Percentiles rank a stretch among this genome's conserved stretches.
phyloP scores from a whole-genome alignment of 2,329 filamentous ascomycete species.

The Fusarium metavorans region DNA sequence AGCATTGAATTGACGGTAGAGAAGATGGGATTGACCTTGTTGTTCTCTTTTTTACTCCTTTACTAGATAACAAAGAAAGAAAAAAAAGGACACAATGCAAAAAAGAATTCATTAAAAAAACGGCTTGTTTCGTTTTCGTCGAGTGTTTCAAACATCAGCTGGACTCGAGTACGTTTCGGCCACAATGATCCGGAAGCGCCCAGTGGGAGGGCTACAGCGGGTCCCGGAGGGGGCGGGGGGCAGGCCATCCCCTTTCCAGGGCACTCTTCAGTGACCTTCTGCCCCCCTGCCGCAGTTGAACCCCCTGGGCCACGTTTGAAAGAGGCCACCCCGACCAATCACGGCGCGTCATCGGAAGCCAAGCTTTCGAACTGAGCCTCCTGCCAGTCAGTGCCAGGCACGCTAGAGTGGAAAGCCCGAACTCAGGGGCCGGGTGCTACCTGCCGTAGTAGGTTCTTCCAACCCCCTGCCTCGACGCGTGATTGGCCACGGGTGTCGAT shows the following conservation, averaged over 20 bases:
- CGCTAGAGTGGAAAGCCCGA: conserved; percentile 11
- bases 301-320: not conserved
- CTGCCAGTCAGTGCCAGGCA: conserved; percentile 16
- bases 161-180: not conserved
- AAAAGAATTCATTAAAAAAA: not conserved
- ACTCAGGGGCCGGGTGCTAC: not conserved
- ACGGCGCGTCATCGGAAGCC: not conserved
- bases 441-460: not conserved
- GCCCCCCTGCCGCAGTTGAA: not conserved
- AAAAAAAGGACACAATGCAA: not conserved
- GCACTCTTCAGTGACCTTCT: not conserved
- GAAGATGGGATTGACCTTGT: not conserved
- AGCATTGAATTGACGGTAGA: not conserved
- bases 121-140: conserved; percentile 17
- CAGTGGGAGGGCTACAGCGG: not conserved
- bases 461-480: not conserved
- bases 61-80: not conserved
- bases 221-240: too few relatives aligned
- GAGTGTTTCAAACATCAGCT: conserved; percentile 18
- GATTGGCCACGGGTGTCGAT: conserved; percentile 19
- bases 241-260: not conserved
- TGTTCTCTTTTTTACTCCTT: not conserved
- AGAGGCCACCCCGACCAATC: not conserved
- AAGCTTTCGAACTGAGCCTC: not conserved
- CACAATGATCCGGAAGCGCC: conserved; percentile 17